A percentile compares a stretch with the other conserved stretches of the same genome.
Conservation (phyloP, 2,329 filamentous ascomycete species). For the Didymella arachidicola region DNA sequence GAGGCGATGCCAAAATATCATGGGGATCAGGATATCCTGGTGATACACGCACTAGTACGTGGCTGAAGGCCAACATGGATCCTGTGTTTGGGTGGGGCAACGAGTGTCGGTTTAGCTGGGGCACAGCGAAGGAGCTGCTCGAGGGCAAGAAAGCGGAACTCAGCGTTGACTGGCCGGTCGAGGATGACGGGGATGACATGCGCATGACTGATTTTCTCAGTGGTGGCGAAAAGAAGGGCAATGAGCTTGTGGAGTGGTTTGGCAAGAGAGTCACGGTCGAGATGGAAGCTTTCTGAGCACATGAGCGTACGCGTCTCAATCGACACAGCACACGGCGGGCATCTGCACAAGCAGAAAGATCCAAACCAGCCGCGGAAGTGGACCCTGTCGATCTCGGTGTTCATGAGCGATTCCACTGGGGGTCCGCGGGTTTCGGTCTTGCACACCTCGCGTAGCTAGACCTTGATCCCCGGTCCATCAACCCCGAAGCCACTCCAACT, state of each 20-base stretch:
- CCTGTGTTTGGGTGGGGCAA: slow-evolving; percentile 93
- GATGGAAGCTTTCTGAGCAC: slow-evolving; percentile 72
- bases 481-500: slow-evolving; percentile 22
- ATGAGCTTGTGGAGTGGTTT: slow-evolving; percentile 83
- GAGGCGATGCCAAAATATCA: slow-evolving; percentile 51
- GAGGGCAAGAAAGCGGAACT: slow-evolving; percentile 74
- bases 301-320: background rate
- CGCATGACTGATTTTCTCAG: slow-evolving; percentile 80
- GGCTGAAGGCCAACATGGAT: slow-evolving; percentile 88
- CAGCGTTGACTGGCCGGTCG: slow-evolving; percentile 85
- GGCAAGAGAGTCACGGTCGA: slow-evolving; percentile 74
- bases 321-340: background rate
- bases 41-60: slow-evolving; percentile 79
- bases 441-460: slow-evolving; percentile 15
- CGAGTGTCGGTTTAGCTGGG: slow-evolving; percentile 95
- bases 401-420: background rate
- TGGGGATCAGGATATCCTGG: slow-evolving; percentile 97
- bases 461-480: slow-evolving; percentile 12
- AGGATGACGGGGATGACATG: slow-evolving; percentile 71
- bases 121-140: slow-evolving; percentile 90
- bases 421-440: slow-evolving; percentile 21
- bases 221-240: slow-evolving; percentile 56
- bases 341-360: background rate
- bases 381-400: slow-evolving; percentile 9
- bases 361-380: background rate